Percentiles rank a stretch among this genome's conserved stretches.
Evolutionary conservation across 768 basidiomycete genomes (phyloP).

Genomic region (Suillus discolor): DNA sequence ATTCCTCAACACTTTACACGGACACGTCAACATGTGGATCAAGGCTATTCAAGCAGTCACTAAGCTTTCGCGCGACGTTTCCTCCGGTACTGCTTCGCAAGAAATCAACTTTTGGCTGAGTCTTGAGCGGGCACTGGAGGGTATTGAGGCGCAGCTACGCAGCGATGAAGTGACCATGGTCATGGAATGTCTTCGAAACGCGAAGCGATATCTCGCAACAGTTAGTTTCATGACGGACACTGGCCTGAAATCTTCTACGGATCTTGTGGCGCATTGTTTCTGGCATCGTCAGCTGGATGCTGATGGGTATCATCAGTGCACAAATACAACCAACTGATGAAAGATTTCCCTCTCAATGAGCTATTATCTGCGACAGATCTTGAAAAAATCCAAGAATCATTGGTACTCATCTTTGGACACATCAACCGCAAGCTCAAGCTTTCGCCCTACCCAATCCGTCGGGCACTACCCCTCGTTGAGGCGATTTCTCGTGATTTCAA

Average conservation of each 20-base stretch:
- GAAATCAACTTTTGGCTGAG: slow-evolving; percentile 99
- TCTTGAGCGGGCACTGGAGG: slow-evolving; percentile 91
- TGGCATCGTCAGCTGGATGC: neutral
- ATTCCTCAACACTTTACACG: slow-evolving; percentile 92
- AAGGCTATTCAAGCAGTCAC: slow-evolving; percentile 97
- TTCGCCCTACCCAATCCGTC: slow-evolving; percentile 95
- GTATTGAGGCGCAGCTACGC: slow-evolving; percentile 87
- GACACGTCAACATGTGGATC: slow-evolving; percentile 97
- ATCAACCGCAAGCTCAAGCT: slow-evolving; percentile 95
- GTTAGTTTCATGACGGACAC: slow-evolving; percentile 99
- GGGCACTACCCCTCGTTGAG: slow-evolving; percentile 95
- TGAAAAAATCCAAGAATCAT: slow-evolving; percentile 90
- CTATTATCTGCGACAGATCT: slow-evolving; percentile 95
- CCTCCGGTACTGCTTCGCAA: slow-evolving; percentile 94
- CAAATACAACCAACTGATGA: slow-evolving; percentile 99
- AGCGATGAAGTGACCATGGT: slow-evolving; percentile 93
- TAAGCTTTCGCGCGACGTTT: slow-evolving; percentile 91
- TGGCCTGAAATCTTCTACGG: slow-evolving; percentile 91
- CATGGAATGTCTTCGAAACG: slow-evolving; percentile 92
- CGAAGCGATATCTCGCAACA: slow-evolving; percentile 95
- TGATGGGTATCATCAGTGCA: slow-evolving; percentile 57
- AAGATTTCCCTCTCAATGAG: slow-evolving; percentile 97
- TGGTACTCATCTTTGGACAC: slow-evolving; percentile 87
- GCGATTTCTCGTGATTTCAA: slow-evolving; percentile 98
- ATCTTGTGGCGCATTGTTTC: slow-evolving; percentile 59